Evolutionary conservation across 306 rosid genomes (phyloP).

Genomic region (Lathyrus sativus): DNA sequence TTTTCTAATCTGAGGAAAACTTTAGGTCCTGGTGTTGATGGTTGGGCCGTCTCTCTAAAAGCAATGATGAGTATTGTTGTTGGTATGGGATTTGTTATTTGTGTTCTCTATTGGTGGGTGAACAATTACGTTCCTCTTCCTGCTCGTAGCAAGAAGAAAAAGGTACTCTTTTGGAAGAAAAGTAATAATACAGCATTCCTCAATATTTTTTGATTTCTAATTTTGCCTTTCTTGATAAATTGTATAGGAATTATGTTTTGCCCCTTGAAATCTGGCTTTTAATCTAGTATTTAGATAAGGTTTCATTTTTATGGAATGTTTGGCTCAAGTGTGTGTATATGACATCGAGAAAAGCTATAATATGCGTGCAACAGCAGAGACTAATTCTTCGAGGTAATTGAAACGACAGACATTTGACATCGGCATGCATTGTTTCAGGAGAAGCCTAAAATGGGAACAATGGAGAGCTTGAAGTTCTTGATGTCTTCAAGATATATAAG

Average conservation of each 20-base stretch:
- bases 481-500: slow-evolving; percentile 91
- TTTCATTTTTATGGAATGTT: not conserved
- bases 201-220: no score
- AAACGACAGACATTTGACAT: slow-evolving; percentile 4
- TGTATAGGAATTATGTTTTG: not conserved
- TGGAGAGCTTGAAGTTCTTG: slow-evolving; percentile 99
- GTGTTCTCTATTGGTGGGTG: slow-evolving; percentile 96
- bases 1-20: slow-evolving; percentile 76
- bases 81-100: slow-evolving; percentile 74
- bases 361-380: no score
- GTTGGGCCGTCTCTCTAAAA: slow-evolving; percentile 91
- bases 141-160: slow-evolving; percentile 91
- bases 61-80: slow-evolving; percentile 99
- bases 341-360: not conserved
- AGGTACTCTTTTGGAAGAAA: slow-evolving; percentile 55
- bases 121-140: slow-evolving; percentile 81
- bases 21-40: slow-evolving; percentile 99
- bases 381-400: no score
- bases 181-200: not conserved
- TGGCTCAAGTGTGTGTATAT: not conserved
- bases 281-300: no score
- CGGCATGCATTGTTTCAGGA: slow-evolving; percentile 56
- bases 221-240: not conserved
- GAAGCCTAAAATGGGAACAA: slow-evolving; percentile 93
- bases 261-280: no score